phyloP scores from a whole-genome alignment of 768 basidiomycete species.

The Suillus subluteus region DNA sequence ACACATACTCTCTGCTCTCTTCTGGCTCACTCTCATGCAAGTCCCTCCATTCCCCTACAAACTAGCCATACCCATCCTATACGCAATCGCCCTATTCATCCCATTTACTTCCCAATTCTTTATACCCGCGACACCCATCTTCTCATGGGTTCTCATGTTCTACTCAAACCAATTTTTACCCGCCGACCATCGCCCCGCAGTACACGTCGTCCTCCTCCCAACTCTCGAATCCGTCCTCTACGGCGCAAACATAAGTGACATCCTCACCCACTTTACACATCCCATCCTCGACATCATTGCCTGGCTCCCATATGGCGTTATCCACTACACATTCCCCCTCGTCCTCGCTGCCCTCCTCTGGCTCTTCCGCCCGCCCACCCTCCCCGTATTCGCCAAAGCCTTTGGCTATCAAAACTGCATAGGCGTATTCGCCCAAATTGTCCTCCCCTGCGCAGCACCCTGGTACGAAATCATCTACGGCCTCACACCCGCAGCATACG shows the following conservation, averaged over 20 bases:
- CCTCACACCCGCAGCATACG: conserved; percentile 91
- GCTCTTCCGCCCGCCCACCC: conserved; percentile 83
- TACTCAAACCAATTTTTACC: conserved; percentile 90
- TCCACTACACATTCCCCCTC: conserved; percentile 88
- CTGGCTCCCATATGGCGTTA: conserved; percentile 96
- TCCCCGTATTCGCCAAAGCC: conserved; percentile 82
- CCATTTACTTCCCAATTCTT: conserved; percentile 93
- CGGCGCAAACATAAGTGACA: conserved; percentile 97
- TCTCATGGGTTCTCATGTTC: conserved; percentile 85
- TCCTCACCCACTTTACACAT: conserved; percentile 93
- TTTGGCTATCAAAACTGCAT: conserved; percentile 94
- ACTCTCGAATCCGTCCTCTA: conserved; percentile 95
- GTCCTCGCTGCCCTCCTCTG: conserved; percentile 84
- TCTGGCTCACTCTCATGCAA: conserved; percentile 78
- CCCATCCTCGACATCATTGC: conserved; percentile 90
- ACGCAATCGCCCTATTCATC: conserved; percentile 68
- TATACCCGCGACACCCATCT: conserved; percentile 83
- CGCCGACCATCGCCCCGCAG: conserved; percentile 68
- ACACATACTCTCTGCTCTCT: conserved; percentile 61
- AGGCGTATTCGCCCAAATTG: conserved; percentile 86
- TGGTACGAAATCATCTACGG: conserved; percentile 99
- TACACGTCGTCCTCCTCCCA: conserved; percentile 91
- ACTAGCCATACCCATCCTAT: conserved; percentile 75
- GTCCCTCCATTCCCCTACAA: conserved; percentile 73
- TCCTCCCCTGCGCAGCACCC: conserved; percentile 92